Evolutionary conservation across 1,139 yeast genomes (phyloP).

Genomic region (Yamadazyma diddensiae): DNA sequence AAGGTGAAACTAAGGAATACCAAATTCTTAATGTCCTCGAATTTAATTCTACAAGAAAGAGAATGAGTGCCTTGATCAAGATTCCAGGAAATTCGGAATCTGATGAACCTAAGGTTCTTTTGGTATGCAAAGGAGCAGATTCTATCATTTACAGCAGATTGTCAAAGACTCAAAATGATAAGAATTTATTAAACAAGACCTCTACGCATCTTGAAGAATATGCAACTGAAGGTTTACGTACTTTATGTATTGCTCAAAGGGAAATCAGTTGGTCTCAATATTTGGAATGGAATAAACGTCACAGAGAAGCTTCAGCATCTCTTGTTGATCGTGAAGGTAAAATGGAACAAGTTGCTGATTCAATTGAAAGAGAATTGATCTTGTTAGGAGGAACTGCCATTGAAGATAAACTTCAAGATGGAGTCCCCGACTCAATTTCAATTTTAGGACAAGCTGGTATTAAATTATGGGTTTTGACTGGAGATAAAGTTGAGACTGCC

Average conservation of each 20-base stretch:
- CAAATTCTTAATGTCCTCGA: conserved; percentile 51
- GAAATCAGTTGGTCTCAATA: conserved; percentile 44
- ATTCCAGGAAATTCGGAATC: conserved; percentile 34
- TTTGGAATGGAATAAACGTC: conserved; percentile 41
- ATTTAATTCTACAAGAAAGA: conserved; percentile 50
- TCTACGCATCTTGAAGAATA: conserved; percentile 41
- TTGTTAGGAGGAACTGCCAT: conserved; percentile 53
- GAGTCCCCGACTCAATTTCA: conserved; percentile 48
- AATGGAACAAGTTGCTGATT: conserved; percentile 48
- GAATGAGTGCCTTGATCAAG: conserved; percentile 92
- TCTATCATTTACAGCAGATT: conserved; percentile 44
- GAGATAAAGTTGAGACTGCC: conserved; percentile 52
- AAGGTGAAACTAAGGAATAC: conserved; percentile 43
- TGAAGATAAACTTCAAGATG: conserved; percentile 50
- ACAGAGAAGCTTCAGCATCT: conserved; percentile 41
- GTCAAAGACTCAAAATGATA: conserved; percentile 30
- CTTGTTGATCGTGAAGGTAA: conserved; percentile 41
- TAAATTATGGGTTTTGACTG: conserved; percentile 51
- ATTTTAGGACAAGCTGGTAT: conserved; percentile 47
- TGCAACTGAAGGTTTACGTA: conserved; percentile 49
- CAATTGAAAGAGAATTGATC: conserved; percentile 42
- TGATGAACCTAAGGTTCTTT: conserved; percentile 37
- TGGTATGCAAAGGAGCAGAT: conserved; percentile 51
- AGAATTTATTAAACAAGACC: conserved; percentile 30
- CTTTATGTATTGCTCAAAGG: conserved; percentile 46